These are phyloP conservation scores for Selenicereus undatus DNA, from an alignment of 148 eudicot species.

Conservation along the genomic window DNA sequence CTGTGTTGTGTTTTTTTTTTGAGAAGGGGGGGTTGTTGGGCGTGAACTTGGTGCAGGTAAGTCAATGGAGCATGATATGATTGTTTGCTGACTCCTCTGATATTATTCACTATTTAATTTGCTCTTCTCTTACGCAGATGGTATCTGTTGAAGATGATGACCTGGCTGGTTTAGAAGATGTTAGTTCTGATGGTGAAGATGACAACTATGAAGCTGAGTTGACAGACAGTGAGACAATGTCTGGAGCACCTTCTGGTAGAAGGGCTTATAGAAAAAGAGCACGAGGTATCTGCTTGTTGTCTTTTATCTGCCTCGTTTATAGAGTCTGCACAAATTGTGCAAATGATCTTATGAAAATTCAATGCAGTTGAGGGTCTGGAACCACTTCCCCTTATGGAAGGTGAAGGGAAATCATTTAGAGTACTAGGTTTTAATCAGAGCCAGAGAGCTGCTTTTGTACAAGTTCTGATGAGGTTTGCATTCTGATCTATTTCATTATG, in stretches of 20 bases:
- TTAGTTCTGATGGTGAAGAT: constrained; percentile 88
- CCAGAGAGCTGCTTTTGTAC: constrained; percentile 86
- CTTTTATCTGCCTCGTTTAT: background rate
- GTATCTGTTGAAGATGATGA: constrained; percentile 93
- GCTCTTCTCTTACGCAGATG: constrained; percentile 42
- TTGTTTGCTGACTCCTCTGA: constrained; percentile 10
- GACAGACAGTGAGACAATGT: constrained; percentile 61
- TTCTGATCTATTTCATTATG: background rate
- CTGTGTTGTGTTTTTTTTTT: too few species aligned
- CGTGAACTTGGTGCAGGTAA: too few species aligned
- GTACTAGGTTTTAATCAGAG: constrained; percentile 85
- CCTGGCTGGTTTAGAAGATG: constrained; percentile 89
- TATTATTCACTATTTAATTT: background rate
- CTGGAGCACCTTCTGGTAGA: constrained; percentile 52
- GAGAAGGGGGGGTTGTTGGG: too few species aligned
- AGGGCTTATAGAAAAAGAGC: constrained; percentile 65
- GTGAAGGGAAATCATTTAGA: constrained; percentile 85
- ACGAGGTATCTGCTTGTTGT: constrained; percentile 48
- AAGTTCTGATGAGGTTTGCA: constrained; percentile 81
- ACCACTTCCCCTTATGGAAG: constrained; percentile 80
- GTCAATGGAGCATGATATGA: background rate
- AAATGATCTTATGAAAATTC: constrained; percentile 16
- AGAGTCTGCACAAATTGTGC: constrained; percentile 5
- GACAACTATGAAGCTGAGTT: constrained; percentile 84
- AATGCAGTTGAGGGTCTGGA: constrained; percentile 58